Conservation (phyloP, 345 rosid genomes). For the Geranium brycei region DNA sequence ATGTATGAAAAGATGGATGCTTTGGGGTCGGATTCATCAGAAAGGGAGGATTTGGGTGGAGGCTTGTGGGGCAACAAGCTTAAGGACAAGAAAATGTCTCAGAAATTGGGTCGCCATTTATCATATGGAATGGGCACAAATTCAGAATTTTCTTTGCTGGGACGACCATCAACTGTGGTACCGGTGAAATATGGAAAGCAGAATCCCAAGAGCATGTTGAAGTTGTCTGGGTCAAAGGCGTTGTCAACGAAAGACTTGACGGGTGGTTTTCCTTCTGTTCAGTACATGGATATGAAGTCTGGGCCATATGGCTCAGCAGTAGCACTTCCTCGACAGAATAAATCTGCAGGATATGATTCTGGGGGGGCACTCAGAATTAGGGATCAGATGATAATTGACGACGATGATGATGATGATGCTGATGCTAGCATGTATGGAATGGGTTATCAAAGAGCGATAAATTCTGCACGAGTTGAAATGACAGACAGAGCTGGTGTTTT, state of each 20-base stretch:
- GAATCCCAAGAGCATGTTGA: slow-evolving; percentile 50
- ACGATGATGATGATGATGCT: slow-evolving; percentile 31
- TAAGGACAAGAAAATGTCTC: slow-evolving; percentile 40
- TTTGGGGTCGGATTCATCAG: slow-evolving; percentile 47
- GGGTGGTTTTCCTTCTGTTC: slow-evolving; percentile 28
- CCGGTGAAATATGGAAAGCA: slow-evolving; percentile 39
- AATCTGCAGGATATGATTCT: slow-evolving; percentile 30
- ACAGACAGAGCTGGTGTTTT: slow-evolving; percentile 30
- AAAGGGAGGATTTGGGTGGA: slow-evolving; percentile 47
- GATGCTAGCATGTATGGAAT: slow-evolving; percentile 55
- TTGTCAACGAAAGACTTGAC: slow-evolving; percentile 26
- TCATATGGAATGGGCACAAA: slow-evolving; percentile 26
- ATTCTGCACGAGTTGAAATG: slow-evolving; percentile 15
- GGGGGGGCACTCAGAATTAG: slow-evolving; percentile 31
- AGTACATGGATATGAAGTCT: slow-evolving; percentile 41
- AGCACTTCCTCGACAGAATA: slow-evolving; percentile 27
- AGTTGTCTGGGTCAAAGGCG: slow-evolving; percentile 36
- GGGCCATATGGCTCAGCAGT: slow-evolving; percentile 26
- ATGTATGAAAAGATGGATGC: slow-evolving; percentile 61
- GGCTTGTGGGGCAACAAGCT: slow-evolving; percentile 43
- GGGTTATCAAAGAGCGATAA: slow-evolving; percentile 37
- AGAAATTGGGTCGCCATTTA: slow-evolving; percentile 31
- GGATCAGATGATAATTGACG: slow-evolving; percentile 34
- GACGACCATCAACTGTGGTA: slow-evolving; percentile 24
- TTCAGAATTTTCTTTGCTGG: slow-evolving; percentile 36